These are phyloP conservation scores for Sodiomyces alkalinus DNA, from an alignment of 2,329 filamentous ascomycete genomes.

Conservation along the genomic window DNA sequence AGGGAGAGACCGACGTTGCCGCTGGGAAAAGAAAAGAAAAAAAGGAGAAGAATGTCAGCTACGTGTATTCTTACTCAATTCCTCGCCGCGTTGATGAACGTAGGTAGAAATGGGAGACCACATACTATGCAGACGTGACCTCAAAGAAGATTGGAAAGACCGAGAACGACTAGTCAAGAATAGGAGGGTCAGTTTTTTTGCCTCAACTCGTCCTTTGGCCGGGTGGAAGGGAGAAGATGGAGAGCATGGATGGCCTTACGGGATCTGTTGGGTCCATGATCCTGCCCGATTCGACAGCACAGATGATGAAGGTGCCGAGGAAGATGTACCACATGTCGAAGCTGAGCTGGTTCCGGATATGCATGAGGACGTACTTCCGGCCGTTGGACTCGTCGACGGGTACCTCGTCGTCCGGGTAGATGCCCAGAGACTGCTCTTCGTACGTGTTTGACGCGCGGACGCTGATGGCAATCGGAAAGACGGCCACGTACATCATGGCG, in stretches of 20 bases:
- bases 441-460: slow-evolving; percentile 47
- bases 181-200: too few relatives aligned
- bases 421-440: slow-evolving; percentile 44
- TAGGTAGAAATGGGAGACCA: neutral
- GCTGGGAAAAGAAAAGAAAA: slow-evolving; percentile 10
- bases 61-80: too few relatives aligned
- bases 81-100: neutral
- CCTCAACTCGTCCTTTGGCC: too few relatives aligned
- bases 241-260: neutral
- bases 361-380: slow-evolving; percentile 15
- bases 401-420: slow-evolving; percentile 28
- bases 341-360: slow-evolving; percentile 21
- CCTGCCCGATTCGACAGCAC: slow-evolving; percentile 8
- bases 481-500: slow-evolving; percentile 52
- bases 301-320: slow-evolving; percentile 20
- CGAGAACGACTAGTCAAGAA: slow-evolving; percentile 11
- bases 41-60: too few relatives aligned
- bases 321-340: slow-evolving; percentile 27
- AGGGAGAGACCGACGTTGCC: slow-evolving; percentile 21
- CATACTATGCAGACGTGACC: slow-evolving; percentile 18
- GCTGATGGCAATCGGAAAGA: slow-evolving; percentile 45
- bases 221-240: neutral
- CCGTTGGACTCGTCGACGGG: slow-evolving; percentile 13
- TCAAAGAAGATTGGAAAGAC: slow-evolving; percentile 19
- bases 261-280: slow-evolving; percentile 4